These are phyloP conservation scores for Stagonosporopsis vannaccii DNA, from an alignment of 2,329 filamentous ascomycete genomes.

Conservation along the genomic window DNA sequence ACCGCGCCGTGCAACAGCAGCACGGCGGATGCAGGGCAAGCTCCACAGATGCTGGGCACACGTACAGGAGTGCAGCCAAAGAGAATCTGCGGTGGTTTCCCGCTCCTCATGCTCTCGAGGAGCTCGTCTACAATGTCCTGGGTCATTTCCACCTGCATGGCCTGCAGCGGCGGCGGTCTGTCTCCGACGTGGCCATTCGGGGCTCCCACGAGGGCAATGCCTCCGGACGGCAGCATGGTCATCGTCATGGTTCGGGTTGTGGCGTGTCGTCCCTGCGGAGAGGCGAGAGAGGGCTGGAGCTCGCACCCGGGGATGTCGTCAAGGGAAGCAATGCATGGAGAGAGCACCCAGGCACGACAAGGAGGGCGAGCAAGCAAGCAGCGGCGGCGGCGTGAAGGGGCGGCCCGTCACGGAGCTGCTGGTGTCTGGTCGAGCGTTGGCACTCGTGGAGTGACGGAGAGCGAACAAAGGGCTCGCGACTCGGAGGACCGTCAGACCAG, in stretches of 20 bases:
- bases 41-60: constrained; percentile 22
- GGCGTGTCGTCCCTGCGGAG: constrained; percentile 13
- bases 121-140: constrained; percentile 52
- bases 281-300: constrained; percentile 36
- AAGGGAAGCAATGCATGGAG: constrained; percentile 50
- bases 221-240: constrained; percentile 32
- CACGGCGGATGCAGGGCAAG: constrained; percentile 7
- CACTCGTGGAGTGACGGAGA: constrained; percentile 39
- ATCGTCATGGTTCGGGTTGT: constrained; percentile 39
- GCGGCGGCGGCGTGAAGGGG: constrained; percentile 27
- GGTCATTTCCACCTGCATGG: constrained; percentile 53
- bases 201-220: constrained; percentile 50
- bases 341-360: constrained; percentile 48
- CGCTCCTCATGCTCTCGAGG: constrained; percentile 46
- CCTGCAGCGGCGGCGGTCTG: constrained; percentile 43
- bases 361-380: constrained; percentile 38
- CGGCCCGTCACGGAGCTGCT: constrained; percentile 36
- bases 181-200: constrained; percentile 48
- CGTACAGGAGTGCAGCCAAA: constrained; percentile 52
- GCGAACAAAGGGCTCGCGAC: constrained; percentile 43
- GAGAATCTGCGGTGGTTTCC: constrained; percentile 48
- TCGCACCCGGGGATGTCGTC: constrained; percentile 44
- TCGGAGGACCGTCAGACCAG: constrained; percentile 47
- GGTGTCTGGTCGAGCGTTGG: constrained; percentile 34
- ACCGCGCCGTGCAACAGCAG: constrained; percentile 17